A percentile compares a stretch with the other conserved stretches of the same genome.
Conservation (phyloP, 345 rosid genomes). For the Brassica rapa region DNA sequence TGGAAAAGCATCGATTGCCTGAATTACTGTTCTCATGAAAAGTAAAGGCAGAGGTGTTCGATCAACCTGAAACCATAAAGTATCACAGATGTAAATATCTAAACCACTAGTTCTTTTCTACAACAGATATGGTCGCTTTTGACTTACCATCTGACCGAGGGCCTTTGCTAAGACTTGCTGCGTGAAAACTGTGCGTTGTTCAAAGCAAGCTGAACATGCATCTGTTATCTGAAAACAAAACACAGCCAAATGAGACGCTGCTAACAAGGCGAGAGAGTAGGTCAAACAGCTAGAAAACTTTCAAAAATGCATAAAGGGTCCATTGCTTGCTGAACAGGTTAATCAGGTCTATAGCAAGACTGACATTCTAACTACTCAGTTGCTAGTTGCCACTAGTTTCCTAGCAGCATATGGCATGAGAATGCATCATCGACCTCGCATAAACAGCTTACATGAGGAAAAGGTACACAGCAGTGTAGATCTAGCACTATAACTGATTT, state of each 20-base stretch:
- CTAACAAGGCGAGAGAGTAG: slow-evolving; percentile 8
- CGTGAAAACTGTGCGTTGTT: slow-evolving; percentile 93
- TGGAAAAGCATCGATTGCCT: slow-evolving; percentile 95
- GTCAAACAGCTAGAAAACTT: neutral
- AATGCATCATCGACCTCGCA: neutral
- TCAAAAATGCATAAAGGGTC: too few relatives aligned
- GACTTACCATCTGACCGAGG: slow-evolving; percentile 82
- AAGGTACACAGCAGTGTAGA: neutral
- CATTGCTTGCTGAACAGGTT: neutral
- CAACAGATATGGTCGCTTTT: slow-evolving; percentile 12
- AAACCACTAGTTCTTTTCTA: slow-evolving; percentile 11
- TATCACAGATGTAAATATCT: slow-evolving; percentile 21
- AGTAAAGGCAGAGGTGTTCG: slow-evolving; percentile 86
- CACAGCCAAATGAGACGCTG: slow-evolving; percentile 19
- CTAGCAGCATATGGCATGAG: slow-evolving; percentile 16
- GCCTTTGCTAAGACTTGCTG: slow-evolving; percentile 97
- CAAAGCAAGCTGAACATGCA: slow-evolving; percentile 96
- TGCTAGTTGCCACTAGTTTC: slow-evolving; percentile 7
- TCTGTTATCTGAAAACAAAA: slow-evolving; percentile 71
- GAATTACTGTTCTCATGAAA: slow-evolving; percentile 98
- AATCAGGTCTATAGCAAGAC: slow-evolving; percentile 2
- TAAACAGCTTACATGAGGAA: neutral
- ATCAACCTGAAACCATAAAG: slow-evolving; percentile 71
- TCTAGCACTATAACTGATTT: slow-evolving; percentile 30
- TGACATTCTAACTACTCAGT: slow-evolving; percentile 23